Conservation (phyloP, 108 stramenopile genomes). For the Poteriospumella lacustris region DNA sequence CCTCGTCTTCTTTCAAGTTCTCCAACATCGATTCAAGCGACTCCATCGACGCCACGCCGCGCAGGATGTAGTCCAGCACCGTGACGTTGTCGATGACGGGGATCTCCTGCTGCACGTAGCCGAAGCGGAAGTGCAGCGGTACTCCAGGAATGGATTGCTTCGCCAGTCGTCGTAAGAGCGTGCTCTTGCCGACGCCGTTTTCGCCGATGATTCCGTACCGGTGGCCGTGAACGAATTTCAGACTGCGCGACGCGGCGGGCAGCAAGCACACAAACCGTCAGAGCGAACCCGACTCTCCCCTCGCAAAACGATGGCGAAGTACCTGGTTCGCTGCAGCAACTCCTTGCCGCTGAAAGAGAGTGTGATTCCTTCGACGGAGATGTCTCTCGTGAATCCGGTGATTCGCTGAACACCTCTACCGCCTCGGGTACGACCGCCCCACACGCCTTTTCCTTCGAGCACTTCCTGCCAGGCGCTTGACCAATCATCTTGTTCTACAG, state of each 20-base stretch:
- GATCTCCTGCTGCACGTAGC: background rate
- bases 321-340: background rate
- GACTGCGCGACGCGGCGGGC: background rate
- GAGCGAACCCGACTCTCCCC: background rate
- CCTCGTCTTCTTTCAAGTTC: background rate
- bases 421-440: background rate
- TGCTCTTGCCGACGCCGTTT: constrained; percentile 22
- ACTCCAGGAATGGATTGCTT: background rate
- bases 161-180: background rate
- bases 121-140: background rate
- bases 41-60: background rate
- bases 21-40: background rate
- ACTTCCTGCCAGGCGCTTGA: background rate
- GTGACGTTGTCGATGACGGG: background rate
- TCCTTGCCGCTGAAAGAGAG: background rate
- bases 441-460: background rate
- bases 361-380: constrained; percentile 25
- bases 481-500: background rate
- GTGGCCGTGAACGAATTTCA: constrained; percentile 11
- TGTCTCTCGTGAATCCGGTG: background rate
- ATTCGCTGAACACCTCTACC: background rate
- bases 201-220: constrained; percentile 12
- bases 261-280: background rate
- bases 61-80: background rate
- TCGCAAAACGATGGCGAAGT: background rate